These are phyloP conservation scores for Suhomyces vadensis DNA, from an alignment of 805 yeast species.

Conservation along the genomic window DNA sequence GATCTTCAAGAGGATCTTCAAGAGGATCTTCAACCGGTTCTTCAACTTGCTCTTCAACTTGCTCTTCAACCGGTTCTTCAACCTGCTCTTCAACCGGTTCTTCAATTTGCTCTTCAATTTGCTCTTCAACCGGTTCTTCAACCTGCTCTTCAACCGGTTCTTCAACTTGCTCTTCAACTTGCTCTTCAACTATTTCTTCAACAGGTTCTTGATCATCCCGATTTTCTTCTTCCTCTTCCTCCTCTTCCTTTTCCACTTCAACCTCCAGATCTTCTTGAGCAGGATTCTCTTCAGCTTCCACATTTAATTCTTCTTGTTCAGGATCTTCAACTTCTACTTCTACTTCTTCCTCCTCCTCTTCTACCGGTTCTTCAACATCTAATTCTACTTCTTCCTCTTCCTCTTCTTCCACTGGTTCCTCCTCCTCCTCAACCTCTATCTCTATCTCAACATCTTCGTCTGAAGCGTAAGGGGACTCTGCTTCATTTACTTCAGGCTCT, in stretches of 20 bases:
- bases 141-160: too few species aligned
- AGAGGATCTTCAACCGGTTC: conserved; percentile 1
- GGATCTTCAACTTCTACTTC: not conserved
- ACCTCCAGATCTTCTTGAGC: not conserved
- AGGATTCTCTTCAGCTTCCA: not conserved
- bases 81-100: too few species aligned
- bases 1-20: conserved; percentile 6
- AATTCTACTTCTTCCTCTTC: not conserved
- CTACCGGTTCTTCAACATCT: too few species aligned
- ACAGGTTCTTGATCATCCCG: too few species aligned
- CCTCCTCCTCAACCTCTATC: conserved; percentile 3
- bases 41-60: not conserved
- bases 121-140: too few species aligned
- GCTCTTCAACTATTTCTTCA: too few species aligned
- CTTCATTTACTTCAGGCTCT: conserved; percentile 9
- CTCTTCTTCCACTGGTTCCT: conserved; percentile 4
- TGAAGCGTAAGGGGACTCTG: conserved; percentile 3
- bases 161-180: too few species aligned
- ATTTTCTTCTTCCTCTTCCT: too few species aligned
- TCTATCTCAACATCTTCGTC: conserved; percentile 8
- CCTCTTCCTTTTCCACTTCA: too few species aligned
- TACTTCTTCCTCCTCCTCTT: too few species aligned
- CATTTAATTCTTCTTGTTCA: not conserved
- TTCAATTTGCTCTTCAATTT: too few species aligned
- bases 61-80: not conserved